phyloP scores from a whole-genome alignment of 2,329 filamentous ascomycete species.

The Trichophyton schoenleinii region DNA sequence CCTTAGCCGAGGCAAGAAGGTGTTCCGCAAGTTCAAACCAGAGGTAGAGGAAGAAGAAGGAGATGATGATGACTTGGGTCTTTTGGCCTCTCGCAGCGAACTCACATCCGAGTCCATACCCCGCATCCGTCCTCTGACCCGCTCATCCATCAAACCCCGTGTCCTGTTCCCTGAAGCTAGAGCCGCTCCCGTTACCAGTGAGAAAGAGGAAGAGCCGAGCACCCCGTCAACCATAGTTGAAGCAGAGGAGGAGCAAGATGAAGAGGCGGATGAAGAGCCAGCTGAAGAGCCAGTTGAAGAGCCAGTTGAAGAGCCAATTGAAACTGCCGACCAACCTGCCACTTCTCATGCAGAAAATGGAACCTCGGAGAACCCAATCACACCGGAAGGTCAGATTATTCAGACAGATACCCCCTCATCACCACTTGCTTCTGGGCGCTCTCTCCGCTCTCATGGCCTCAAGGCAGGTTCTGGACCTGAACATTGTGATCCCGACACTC shows the following conservation, averaged over 20 bases:
- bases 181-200: constrained; percentile 23
- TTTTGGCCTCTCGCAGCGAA: constrained; percentile 30
- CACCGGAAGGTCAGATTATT: constrained; percentile 15
- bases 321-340: constrained; percentile 2
- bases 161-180: constrained; percentile 43
- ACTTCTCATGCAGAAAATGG: constrained; percentile 7
- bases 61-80: constrained; percentile 32
- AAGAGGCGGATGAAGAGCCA: constrained; percentile 22
- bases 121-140: constrained; percentile 40
- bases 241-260: constrained; percentile 28
- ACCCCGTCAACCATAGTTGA: constrained; percentile 17
- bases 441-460: constrained; percentile 23
- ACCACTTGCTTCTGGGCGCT: constrained; percentile 22
- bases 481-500: constrained; percentile 17
- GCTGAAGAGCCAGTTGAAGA: background rate
- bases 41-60: constrained; percentile 27
- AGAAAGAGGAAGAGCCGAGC: constrained; percentile 15
- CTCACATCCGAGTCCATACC: constrained; percentile 22
- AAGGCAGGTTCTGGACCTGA: constrained; percentile 18
- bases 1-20: constrained; percentile 47
- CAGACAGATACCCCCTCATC: constrained; percentile 20
- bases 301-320: background rate
- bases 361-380: constrained; percentile 14
- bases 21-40: constrained; percentile 45
- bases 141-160: constrained; percentile 47